Evolutionary conservation across 2,329 filamentous ascomycete species (phyloP).

Genomic region (Sarocladium kiliense): DNA sequence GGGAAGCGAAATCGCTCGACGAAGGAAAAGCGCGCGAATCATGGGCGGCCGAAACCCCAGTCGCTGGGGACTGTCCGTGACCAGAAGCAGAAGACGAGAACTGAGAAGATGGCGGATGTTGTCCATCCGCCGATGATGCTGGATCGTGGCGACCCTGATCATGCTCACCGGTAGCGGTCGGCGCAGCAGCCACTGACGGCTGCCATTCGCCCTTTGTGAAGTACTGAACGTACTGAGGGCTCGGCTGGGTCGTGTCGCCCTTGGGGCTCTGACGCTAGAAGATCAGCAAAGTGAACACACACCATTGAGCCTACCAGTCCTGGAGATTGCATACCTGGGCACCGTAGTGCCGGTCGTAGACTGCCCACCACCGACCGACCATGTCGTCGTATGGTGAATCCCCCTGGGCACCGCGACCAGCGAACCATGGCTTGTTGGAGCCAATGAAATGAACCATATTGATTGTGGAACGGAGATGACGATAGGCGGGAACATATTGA

Average conservation of each 20-base stretch:
- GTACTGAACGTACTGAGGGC: conserved; percentile 41
- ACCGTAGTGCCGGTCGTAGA: conserved; percentile 83
- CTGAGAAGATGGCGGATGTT: conserved; percentile 11
- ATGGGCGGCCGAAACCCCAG: conserved; percentile 17
- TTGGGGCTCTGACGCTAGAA: not conserved
- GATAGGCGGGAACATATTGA: conserved; percentile 93
- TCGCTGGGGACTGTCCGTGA: conserved; percentile 15
- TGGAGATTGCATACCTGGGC: conserved; percentile 31
- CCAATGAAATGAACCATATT: conserved; percentile 95
- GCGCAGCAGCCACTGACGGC: conserved; percentile 23
- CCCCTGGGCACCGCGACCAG: conserved; percentile 52
- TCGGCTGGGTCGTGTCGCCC: conserved; percentile 1
- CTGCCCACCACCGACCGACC: conserved; percentile 85
- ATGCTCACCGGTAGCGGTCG: not conserved
- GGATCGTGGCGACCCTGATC: conserved; percentile 7
- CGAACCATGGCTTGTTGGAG: conserved; percentile 79
- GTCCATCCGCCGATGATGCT: conserved; percentile 10
- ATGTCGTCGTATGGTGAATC: conserved; percentile 74
- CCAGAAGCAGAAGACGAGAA: conserved; percentile 2
- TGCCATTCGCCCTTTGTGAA: conserved; percentile 51
- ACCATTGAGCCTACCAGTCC: not conserved
- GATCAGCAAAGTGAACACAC: not conserved
- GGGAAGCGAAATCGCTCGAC: conserved; percentile 26
- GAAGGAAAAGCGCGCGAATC: conserved; percentile 23
- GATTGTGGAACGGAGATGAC: conserved; percentile 86